A percentile compares a stretch with the other conserved stretches of the same genome.
These are phyloP conservation scores for Puccinia horiana DNA, from an alignment of 1,284 basidiomycete genomes.

Conservation along the genomic window DNA sequence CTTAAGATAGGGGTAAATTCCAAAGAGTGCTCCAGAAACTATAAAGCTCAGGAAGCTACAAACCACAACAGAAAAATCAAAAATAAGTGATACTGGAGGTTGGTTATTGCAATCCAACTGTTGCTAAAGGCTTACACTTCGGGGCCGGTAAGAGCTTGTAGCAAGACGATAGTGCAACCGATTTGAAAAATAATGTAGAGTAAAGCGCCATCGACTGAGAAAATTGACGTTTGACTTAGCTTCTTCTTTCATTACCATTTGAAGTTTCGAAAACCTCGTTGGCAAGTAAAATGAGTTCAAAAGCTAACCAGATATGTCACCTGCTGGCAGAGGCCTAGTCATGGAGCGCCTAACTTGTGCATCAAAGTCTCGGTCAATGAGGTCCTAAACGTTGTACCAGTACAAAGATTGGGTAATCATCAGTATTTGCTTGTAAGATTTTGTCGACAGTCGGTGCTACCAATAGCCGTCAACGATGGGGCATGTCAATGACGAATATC, in stretches of 20 bases:
- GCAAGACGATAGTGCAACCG: conserved; percentile 20
- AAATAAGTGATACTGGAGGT: background rate
- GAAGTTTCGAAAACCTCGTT: background rate
- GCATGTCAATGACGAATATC: background rate
- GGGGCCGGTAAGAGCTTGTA: conserved; percentile 15
- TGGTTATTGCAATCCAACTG: background rate
- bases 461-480: background rate
- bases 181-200: conserved; percentile 39
- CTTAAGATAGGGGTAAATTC: conserved; percentile 45
- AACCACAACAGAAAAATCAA: background rate
- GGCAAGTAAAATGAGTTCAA: background rate
- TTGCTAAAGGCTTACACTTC: conserved; percentile 34
- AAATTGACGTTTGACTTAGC: background rate
- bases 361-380: conserved; percentile 44
- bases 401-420: background rate
- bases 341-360: conserved; percentile 42
- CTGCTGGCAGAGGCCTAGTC: conserved; percentile 31
- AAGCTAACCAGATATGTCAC: conserved; percentile 40
- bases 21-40: conserved; percentile 26
- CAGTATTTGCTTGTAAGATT: background rate
- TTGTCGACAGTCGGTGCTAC: background rate
- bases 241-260: background rate
- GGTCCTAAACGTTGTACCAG: background rate
- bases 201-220: conserved; percentile 39
- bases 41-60: conserved; percentile 22